These are phyloP conservation scores for Xylaria sp. DNA, from an alignment of 2,329 filamentous ascomycete species.

Conservation along the genomic window DNA sequence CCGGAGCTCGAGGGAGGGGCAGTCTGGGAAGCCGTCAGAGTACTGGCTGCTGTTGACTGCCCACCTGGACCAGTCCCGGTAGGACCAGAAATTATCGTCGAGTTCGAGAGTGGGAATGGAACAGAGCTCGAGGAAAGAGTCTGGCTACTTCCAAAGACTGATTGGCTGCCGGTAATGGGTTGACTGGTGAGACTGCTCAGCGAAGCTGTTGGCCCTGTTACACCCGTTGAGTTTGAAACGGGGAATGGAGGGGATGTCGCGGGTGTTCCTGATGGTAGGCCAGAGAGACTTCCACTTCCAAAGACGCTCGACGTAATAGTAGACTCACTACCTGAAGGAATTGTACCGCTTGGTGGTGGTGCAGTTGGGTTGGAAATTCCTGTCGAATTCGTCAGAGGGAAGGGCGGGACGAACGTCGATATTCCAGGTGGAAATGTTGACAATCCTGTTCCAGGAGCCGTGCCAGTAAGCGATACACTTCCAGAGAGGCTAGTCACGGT, in stretches of 20 bases:
- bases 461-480: slow-evolving; percentile 10
- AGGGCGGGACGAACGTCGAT: slow-evolving; percentile 6
- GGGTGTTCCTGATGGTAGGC: slow-evolving; percentile 2
- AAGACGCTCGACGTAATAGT: slow-evolving; percentile 1
- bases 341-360: slow-evolving; percentile 2
- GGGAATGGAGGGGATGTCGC: slow-evolving; percentile 7
- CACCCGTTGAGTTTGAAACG: slow-evolving; percentile 17
- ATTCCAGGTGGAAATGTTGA: slow-evolving; percentile 3
- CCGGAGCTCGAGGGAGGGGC: slow-evolving; percentile 4
- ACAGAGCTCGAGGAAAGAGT: slow-evolving; percentile 12
- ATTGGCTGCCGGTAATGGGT: slow-evolving; percentile 13
- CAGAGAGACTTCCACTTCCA: not conserved
- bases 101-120: slow-evolving; percentile 20
- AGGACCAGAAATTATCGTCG: slow-evolving; percentile 5
- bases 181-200: slow-evolving; percentile 10
- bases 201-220: slow-evolving; percentile 6
- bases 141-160: slow-evolving; percentile 13
- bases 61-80: slow-evolving; percentile 8
- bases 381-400: slow-evolving; percentile 19
- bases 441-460: slow-evolving; percentile 2
- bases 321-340: slow-evolving; percentile 3
- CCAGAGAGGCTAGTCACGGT: too few species aligned
- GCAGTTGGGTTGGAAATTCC: slow-evolving; percentile 8
- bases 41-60: slow-evolving; percentile 2
- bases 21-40: slow-evolving; percentile 2